Base-by-base conservation (phyloP, 306 rosid species). In the Macrotyloma uniflorum region DNA sequence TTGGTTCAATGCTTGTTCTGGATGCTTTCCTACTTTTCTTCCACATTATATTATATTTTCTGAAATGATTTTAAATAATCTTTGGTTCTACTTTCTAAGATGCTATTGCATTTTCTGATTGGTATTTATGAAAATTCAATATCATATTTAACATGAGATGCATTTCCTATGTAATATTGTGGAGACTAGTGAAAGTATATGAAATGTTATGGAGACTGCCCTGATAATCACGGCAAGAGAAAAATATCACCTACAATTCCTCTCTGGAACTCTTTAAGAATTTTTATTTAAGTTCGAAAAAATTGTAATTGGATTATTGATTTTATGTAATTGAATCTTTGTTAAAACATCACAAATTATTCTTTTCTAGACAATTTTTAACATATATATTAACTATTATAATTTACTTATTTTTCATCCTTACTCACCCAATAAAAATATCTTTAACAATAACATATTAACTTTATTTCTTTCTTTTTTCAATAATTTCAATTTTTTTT, bases 131-230 rank as follows among this genome's bases (percentile, higher is more conserved):
- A 32, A 32, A 62, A 5, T 33, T 74, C 20, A 7, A 75, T n/a
- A 22, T 33, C 51, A 15, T 36, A 67, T 46, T 36, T 50, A 23
- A 53, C 71, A 55, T 9, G 38, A 74, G 46, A 74, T 57, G 1
- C 36, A 15, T 51, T 71, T 36, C 9, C 28, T 85, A 87, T 92
- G 87, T 91, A 59, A 88, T 72, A 88, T 89, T 64, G 84, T 87
- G 12, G 94, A 96, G 57, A 91, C 93, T 2, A 85, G 96, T 79
- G 93, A 90, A 74, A 88, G 91, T 65, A 78, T 91, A 85, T 70
- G 91, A 86, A 88, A 85, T 85, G 96, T 88, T 36, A 85, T 87
- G 32, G 82, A 68, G 53, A 88, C 84, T 8, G 85, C 93, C 3
- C 97, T 92, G 7, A 22, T 54, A 54, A 54, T 20, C 32, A 22